Conservation (phyloP, 176 grass and related monocot species). For the Pontederia paniculata region DNA sequence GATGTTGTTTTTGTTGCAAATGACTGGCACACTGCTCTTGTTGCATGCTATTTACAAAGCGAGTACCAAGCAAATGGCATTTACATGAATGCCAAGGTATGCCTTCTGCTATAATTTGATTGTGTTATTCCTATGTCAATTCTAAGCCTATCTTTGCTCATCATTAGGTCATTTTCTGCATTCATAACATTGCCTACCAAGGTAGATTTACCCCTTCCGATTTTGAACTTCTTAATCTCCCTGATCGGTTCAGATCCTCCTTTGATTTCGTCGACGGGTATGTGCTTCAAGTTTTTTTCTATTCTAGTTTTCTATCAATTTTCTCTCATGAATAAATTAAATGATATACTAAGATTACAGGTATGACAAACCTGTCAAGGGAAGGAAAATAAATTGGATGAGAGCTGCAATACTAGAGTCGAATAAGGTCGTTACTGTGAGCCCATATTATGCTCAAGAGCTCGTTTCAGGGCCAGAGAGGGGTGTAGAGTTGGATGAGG, state of each 20-base stretch:
- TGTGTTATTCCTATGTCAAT: not conserved
- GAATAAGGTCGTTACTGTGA: constrained; percentile 57
- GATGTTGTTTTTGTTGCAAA: constrained; percentile 81
- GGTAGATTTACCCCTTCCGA: constrained; percentile 52
- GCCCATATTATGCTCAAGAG: constrained; percentile 81
- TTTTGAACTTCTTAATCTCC: constrained; percentile 53
- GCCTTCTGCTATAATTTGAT: not conserved
- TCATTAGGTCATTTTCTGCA: constrained; percentile 78
- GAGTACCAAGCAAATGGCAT: constrained; percentile 61
- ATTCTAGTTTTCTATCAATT: not conserved
- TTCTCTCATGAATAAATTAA: not conserved
- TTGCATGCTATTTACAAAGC: constrained; percentile 75
- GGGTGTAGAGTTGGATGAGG: constrained; percentile 74
- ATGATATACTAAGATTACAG: constrained; percentile 17
- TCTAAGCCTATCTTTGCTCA: not conserved
- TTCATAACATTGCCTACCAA: constrained; percentile 97
- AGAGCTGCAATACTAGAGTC: constrained; percentile 64
- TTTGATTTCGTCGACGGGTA: constrained; percentile 90
- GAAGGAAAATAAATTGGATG: constrained; percentile 96
- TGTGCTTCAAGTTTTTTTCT: not conserved
- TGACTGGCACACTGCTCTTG: constrained; percentile 77
- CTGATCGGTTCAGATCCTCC: constrained; percentile 59
- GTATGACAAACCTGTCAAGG: constrained; percentile 75
- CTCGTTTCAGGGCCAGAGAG: constrained; percentile 55
- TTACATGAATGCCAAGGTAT: constrained; percentile 66